Base-by-base conservation (phyloP, 805 yeast genomes). In the Zygotorulaspora sp. region DNA sequence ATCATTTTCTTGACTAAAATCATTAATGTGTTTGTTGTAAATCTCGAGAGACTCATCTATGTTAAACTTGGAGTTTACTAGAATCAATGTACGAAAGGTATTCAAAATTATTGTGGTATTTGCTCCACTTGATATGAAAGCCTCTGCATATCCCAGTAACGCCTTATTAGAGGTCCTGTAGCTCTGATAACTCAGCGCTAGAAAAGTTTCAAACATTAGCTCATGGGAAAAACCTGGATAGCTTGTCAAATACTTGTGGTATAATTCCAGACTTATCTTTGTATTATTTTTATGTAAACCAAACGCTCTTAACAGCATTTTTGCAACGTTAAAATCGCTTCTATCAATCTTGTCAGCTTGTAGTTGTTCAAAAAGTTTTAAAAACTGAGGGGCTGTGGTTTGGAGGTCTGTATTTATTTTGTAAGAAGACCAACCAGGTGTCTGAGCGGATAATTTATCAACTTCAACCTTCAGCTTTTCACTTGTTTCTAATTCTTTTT, bases 21-120 rank as follows among this genome's bases (percentile, higher is more conserved):
- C 51, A 11, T 56, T 52, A 22, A 76, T 71, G 50, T 68, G 67
- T 11, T 63, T 61, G 47, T 77, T 77, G 55, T 67, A 77, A 3
- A 72, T 39, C 2, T 58, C 62, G 26, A 77, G 58, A 1, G 75
- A 57, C 28, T 55, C 44, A 6, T 68, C 71, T 5, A 61, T 41
- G 26, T 70, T 62, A 28, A 69, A 67, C 25, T 55, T 58, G 8
- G 73, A 53, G 16, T 63, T 53, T 0, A 69, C 71, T 6, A 75
- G 45, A 10, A 77, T 70, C 30, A 68, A 49, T 4, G 63, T 58
- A 38, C 71, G 69, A 5, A 72, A 40, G 3, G 65, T 50, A 22
- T 62, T 60, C 6, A 66, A 56, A 1, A 68, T 55, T 12, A 55
- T 41, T 13, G 40, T 35, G 15, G 53, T 57, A 17, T 53, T 30